Evolutionary conservation across 2,329 filamentous ascomycete genomes (phyloP).

Genomic region (Ophiocordyceps robertsii): DNA sequence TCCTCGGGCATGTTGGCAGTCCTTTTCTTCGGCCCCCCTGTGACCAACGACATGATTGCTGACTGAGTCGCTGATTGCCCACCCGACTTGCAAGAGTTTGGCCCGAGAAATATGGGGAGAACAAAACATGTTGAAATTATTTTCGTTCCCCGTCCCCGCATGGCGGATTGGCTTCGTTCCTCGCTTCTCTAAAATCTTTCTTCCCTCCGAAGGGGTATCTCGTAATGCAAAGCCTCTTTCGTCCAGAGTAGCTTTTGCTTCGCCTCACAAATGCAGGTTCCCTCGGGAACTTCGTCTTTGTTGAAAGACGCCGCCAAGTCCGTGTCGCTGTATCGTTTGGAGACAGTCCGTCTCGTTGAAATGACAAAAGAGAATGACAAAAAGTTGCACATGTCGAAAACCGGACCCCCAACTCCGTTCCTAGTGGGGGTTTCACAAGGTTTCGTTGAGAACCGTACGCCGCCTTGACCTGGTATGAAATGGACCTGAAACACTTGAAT

Average conservation of each 20-base stretch:
- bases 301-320: conserved; percentile 32
- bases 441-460: conserved; percentile 36
- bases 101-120: conserved; percentile 26
- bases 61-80: background rate
- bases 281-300: conserved; percentile 24
- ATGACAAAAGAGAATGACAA: conserved; percentile 10
- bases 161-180: conserved; percentile 18
- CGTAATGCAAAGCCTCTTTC: conserved; percentile 21
- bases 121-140: conserved; percentile 35
- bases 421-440: conserved; percentile 18
- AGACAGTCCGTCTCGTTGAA: too few species aligned
- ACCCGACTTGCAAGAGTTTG: conserved; percentile 22
- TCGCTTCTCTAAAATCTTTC: conserved; percentile 15
- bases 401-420: conserved; percentile 16
- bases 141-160: conserved; percentile 27
- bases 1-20: too few species aligned
- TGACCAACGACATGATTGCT: background rate
- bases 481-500: conserved; percentile 24
- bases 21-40: background rate
- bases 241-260: conserved; percentile 13
- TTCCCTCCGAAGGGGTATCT: conserved; percentile 23
- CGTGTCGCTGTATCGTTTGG: conserved; percentile 20
- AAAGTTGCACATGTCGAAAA: conserved; percentile 16
- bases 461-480: conserved; percentile 21
- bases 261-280: conserved; percentile 25